Percentiles rank a stretch among this genome's conserved stretches.
phyloP scores from a whole-genome alignment of 148 eudicot genomes.

The Vaccinium macrocarpon region DNA sequence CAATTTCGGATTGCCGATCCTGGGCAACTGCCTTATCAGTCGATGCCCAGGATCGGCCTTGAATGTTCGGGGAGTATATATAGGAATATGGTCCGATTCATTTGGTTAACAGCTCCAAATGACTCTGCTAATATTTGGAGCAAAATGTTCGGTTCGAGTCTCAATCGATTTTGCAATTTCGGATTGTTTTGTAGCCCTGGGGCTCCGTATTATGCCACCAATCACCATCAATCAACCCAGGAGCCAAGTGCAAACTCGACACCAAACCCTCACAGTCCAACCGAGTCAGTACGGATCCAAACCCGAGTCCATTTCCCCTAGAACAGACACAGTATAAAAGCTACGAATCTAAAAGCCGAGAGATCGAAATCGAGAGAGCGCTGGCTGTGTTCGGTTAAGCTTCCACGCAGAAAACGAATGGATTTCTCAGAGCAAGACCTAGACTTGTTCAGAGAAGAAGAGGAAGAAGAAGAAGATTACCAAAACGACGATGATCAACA shows the following conservation, averaged over 20 bases:
- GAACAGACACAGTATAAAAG: background rate
- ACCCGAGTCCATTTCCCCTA: slow-evolving; percentile 3
- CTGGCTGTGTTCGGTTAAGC: background rate
- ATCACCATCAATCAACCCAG: background rate
- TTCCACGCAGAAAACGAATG: slow-evolving; percentile 30
- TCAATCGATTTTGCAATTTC: no score
- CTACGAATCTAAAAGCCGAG: background rate
- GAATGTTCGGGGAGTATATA: no score
- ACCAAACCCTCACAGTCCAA: background rate
- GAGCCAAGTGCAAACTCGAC: background rate
- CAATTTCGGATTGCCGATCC: no score
- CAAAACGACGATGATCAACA: slow-evolving; percentile 38
- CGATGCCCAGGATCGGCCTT: no score
- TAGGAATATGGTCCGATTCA: no score
- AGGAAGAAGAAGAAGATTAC: slow-evolving; percentile 14
- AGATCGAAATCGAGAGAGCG: slow-evolving; percentile 1
- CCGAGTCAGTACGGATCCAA: background rate
- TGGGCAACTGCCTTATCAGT: no score
- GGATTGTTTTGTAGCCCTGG: no score
- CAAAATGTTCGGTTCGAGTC: no score
- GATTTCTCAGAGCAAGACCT: slow-evolving; percentile 62
- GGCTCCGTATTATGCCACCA: background rate
- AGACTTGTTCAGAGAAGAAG: slow-evolving; percentile 66
- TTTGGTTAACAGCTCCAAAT: no score
- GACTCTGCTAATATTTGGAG: background rate